Evolutionary conservation across 2,329 filamentous ascomycete species (phyloP).

Genomic region (Leptographium lundbergii): DNA sequence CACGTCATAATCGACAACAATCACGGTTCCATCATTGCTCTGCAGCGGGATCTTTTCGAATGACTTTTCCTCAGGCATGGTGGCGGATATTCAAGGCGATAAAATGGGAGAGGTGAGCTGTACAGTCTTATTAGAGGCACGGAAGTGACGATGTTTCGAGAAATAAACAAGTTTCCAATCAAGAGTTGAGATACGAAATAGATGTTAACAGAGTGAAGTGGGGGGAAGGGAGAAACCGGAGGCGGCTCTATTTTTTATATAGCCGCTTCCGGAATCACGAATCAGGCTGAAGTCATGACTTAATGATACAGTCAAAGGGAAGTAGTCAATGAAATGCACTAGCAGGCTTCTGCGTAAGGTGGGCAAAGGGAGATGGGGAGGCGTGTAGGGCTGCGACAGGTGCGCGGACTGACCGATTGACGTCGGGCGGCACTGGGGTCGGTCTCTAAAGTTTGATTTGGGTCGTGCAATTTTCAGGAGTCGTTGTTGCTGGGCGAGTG

Average conservation of each 20-base stretch:
- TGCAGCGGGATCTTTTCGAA: conserved; percentile 32
- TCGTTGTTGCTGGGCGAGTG: not conserved
- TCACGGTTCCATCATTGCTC: conserved; percentile 36
- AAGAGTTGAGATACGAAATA: no score
- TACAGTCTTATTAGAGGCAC: not conserved
- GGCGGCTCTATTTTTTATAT: not conserved
- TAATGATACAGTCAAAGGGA: not conserved
- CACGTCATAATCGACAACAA: conserved; percentile 58
- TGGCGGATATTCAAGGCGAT: not conserved
- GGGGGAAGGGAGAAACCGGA: not conserved
- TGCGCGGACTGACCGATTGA: not conserved
- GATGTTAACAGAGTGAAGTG: not conserved
- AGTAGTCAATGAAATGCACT: not conserved
- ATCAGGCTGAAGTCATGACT: no score
- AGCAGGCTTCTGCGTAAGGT: not conserved
- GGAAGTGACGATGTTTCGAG: not conserved
- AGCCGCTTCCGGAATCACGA: not conserved
- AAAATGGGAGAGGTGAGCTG: not conserved
- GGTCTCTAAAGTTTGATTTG: not conserved
- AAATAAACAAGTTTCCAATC: not conserved
- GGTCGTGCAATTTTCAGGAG: not conserved
- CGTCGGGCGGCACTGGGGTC: not conserved
- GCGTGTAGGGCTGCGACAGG: not conserved
- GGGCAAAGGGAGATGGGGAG: not conserved
- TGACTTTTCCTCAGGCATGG: conserved; percentile 17